These are phyloP conservation scores for Calocybe gangraenosa DNA, from an alignment of 768 basidiomycete genomes.

Conservation along the genomic window DNA sequence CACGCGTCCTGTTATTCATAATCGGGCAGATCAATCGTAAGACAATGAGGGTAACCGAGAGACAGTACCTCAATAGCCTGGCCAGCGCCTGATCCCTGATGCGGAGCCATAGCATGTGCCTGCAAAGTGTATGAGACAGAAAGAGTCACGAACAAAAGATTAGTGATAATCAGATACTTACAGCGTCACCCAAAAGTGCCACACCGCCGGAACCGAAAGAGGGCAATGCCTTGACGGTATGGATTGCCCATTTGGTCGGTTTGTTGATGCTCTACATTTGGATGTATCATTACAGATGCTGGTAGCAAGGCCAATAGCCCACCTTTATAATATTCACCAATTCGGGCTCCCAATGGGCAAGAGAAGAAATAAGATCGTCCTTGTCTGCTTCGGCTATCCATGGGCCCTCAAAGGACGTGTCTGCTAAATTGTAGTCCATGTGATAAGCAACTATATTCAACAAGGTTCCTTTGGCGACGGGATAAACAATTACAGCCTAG, in stretches of 20 bases:
- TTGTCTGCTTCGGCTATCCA: slow-evolving; percentile 23
- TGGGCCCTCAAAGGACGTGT: slow-evolving; percentile 26
- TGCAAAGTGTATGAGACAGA: not conserved
- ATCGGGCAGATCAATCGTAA: not conserved
- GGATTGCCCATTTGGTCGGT: slow-evolving; percentile 37
- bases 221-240: slow-evolving; percentile 34
- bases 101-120: slow-evolving; percentile 44
- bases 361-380: slow-evolving; percentile 27
- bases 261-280: slow-evolving; percentile 6
- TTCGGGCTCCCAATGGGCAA: slow-evolving; percentile 34
- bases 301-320: not conserved
- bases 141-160: not conserved
- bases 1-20: slow-evolving; percentile 29
- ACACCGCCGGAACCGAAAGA: slow-evolving; percentile 34
- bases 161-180: slow-evolving; percentile 14
- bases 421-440: slow-evolving; percentile 23
- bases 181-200: slow-evolving; percentile 47
- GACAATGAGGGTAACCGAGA: not conserved
- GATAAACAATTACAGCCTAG: slow-evolving; percentile 37
- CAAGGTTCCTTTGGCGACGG: slow-evolving; percentile 29
- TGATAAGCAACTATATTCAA: slow-evolving; percentile 32
- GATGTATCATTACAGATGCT: not conserved
- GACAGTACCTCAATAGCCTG: slow-evolving; percentile 38
- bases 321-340: slow-evolving; percentile 23
- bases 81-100: slow-evolving; percentile 45